phyloP scores from a whole-genome alignment of 78 protist genomes.

The Diacronema lutheri region DNA sequence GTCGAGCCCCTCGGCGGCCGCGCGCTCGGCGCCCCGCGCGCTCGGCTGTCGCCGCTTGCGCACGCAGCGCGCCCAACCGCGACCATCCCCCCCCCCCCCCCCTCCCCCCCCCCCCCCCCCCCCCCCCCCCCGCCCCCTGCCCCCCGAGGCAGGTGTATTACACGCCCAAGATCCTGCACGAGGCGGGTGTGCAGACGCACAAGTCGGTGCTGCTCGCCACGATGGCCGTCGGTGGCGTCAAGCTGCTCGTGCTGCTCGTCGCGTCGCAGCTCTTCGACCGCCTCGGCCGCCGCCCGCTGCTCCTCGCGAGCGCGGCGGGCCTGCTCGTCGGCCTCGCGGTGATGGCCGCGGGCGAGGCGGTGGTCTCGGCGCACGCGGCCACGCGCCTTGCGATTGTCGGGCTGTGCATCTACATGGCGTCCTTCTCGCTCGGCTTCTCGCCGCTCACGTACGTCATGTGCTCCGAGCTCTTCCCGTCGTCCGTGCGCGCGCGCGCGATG shows the following conservation, averaged over 20 bases:
- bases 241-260: background rate
- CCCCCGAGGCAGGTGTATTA: no score
- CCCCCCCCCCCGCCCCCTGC: no score
- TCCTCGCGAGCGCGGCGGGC: no score
- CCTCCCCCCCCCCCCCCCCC: no score
- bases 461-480: constrained; percentile 2
- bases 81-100: no score
- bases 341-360: no score
- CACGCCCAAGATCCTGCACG: background rate
- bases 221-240: background rate
- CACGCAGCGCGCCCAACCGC: no score
- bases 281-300: background rate
- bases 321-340: no score
- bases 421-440: constrained; percentile 17
- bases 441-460: background rate
- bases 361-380: no score
- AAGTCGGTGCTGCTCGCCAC: background rate
- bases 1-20: no score
- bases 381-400: background rate
- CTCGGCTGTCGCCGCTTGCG: no score
- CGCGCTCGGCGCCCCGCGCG: no score
- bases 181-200: background rate
- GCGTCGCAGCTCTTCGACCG: background rate
- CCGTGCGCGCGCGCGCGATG: constrained; percentile 5
- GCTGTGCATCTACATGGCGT: background rate